A percentile compares a stretch with the other conserved stretches of the same genome.
phyloP scores from a whole-genome alignment of 169 alveolate genomes.

The Cryptosporidium tyzzeri region DNA sequence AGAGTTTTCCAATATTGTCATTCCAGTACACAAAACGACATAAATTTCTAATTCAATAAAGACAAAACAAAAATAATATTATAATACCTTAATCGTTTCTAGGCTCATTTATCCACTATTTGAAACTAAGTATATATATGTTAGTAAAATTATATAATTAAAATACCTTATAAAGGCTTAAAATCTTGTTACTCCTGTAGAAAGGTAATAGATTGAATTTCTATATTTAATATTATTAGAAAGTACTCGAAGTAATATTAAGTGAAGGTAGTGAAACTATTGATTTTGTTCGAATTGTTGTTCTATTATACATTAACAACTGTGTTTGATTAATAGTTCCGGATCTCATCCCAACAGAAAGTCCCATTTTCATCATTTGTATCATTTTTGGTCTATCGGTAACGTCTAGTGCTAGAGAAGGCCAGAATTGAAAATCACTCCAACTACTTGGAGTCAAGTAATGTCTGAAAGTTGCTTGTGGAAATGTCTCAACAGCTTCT shows the following conservation, averaged over 20 bases:
- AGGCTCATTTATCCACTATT: neutral
- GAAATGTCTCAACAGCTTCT: slow-evolving; percentile 73
- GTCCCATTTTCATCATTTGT: slow-evolving; percentile 73
- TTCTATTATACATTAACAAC: slow-evolving; percentile 29
- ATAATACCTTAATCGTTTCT: neutral
- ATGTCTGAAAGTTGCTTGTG: slow-evolving; percentile 52
- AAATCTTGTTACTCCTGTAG: neutral
- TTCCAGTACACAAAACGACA: neutral
- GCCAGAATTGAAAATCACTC: slow-evolving; percentile 71
- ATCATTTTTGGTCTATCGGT: slow-evolving; percentile 67
- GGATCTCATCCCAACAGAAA: slow-evolving; percentile 51
- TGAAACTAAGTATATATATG: neutral
- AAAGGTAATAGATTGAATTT: no score
- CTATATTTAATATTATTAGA: neutral
- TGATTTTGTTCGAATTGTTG: slow-evolving; percentile 20
- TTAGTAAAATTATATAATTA: neutral
- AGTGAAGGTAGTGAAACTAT: slow-evolving; percentile 35
- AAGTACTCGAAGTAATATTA: neutral
- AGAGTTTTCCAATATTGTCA: slow-evolving; percentile 71
- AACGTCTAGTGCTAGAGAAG: slow-evolving; percentile 58
- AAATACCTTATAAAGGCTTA: no score
- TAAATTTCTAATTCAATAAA: neutral
- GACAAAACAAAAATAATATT: neutral
- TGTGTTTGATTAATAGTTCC: slow-evolving; percentile 55
- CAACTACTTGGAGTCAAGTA: slow-evolving; percentile 57